Evolutionary conservation across 768 basidiomycete species (phyloP).

Genomic region (Daedaleopsis nitida): DNA sequence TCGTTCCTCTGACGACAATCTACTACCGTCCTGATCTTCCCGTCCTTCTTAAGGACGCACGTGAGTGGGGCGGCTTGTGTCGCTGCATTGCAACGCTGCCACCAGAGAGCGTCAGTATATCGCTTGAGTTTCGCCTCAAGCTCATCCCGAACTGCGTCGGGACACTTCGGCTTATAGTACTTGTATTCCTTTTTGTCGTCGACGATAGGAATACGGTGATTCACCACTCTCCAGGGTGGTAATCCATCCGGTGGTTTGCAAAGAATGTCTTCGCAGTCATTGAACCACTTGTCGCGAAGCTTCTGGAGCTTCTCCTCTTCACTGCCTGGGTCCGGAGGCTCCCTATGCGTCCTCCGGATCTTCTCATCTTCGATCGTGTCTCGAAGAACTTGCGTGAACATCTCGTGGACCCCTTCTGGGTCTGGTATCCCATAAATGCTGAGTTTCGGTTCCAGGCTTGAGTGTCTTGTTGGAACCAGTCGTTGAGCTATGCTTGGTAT

Average conservation of each 20-base stretch:
- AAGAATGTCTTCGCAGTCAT: constrained; percentile 21
- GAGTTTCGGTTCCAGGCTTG: background rate
- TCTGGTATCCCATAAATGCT: background rate
- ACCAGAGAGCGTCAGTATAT: constrained; percentile 39
- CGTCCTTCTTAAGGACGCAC: constrained; percentile 36
- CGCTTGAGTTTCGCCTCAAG: constrained; percentile 18
- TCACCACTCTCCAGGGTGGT: constrained; percentile 42
- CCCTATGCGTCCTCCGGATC: background rate
- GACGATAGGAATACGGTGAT: constrained; percentile 43
- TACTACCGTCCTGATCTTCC: constrained; percentile 35
- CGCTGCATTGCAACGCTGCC: constrained; percentile 22
- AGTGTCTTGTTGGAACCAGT: background rate
- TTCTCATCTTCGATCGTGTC: background rate
- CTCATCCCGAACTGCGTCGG: constrained; percentile 29
- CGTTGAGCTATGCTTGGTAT: background rate
- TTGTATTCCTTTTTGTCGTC: constrained; percentile 35
- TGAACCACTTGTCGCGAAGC: background rate
- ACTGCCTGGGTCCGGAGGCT: background rate
- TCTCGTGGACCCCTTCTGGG: background rate
- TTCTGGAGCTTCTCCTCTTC: background rate
- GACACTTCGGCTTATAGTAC: constrained; percentile 36
- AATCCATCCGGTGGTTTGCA: constrained; percentile 24
- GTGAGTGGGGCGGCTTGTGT: constrained; percentile 36
- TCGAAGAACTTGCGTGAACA: background rate
- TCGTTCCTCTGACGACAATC: constrained; percentile 40